Conservation (phyloP, 2,329 filamentous ascomycete genomes). For the Neurospora sp. region DNA sequence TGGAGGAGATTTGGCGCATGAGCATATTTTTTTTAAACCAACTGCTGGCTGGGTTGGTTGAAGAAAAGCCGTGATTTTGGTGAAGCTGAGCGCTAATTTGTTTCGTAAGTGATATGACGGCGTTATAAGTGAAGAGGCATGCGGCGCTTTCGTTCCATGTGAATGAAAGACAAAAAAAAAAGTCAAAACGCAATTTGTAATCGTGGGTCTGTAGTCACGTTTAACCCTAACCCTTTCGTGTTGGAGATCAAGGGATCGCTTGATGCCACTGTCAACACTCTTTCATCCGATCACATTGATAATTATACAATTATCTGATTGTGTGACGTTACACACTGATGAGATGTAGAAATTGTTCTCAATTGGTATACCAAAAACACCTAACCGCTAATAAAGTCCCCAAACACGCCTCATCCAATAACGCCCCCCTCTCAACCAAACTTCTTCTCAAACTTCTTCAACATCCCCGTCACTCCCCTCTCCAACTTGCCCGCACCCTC, state of each 20-base stretch:
- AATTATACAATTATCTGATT: not conserved
- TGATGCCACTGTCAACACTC: not conserved
- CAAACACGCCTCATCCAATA: not conserved
- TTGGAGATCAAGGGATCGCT: not conserved
- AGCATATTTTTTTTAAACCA: conserved; percentile 9
- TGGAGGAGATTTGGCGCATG: conserved; percentile 10
- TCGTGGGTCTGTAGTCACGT: not conserved
- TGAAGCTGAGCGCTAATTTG: not conserved
- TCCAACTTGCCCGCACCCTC: conserved; percentile 57
- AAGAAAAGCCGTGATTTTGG: no score
- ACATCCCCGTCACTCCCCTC: conserved; percentile 58
- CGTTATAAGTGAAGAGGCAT: not conserved
- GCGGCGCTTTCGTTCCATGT: not conserved
- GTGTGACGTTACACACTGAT: not conserved
- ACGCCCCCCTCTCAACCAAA: conserved; percentile 35
- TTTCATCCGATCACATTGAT: not conserved
- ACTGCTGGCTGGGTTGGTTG: not conserved
- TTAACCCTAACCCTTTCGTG: not conserved
- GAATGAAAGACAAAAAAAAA: not conserved
- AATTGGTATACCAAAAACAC: not conserved
- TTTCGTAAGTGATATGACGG: not conserved
- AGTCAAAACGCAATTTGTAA: not conserved
- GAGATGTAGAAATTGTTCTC: not conserved
- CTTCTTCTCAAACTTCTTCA: conserved; percentile 73
- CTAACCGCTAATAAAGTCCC: not conserved